Evolutionary conservation across 345 rosid genomes (phyloP).

Genomic region (Acer campestre): DNA sequence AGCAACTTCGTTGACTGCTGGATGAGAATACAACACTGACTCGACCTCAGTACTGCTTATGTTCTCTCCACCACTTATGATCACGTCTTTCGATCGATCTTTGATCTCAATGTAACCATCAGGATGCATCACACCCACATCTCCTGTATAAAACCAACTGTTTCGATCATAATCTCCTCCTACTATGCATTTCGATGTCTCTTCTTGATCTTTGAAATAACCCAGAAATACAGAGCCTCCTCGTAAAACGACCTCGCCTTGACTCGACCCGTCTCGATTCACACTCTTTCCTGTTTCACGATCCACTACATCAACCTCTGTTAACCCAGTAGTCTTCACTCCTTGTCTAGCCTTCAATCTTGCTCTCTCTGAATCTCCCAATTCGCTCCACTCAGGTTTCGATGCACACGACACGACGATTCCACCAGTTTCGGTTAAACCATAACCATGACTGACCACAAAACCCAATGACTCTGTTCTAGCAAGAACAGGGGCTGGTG

Average conservation of each 20-base stretch:
- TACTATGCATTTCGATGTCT: slow-evolving; percentile 22
- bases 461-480: slow-evolving; percentile 36
- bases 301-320: slow-evolving; percentile 33
- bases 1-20: slow-evolving; percentile 34
- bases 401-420: slow-evolving; percentile 32
- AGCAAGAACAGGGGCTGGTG: slow-evolving; percentile 35
- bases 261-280: slow-evolving; percentile 30
- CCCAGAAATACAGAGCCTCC: slow-evolving; percentile 37
- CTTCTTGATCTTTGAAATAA: slow-evolving; percentile 34
- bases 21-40: slow-evolving; percentile 32
- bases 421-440: slow-evolving; percentile 41
- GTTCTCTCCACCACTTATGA: slow-evolving; percentile 43
- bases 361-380: slow-evolving; percentile 21
- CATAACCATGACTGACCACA: slow-evolving; percentile 39
- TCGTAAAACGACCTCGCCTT: slow-evolving; percentile 36
- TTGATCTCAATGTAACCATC: slow-evolving; percentile 42
- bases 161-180: neutral
- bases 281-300: slow-evolving; percentile 27
- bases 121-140: slow-evolving; percentile 36
- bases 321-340: slow-evolving; percentile 23
- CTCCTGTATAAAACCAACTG: slow-evolving; percentile 40
- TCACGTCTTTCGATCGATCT: slow-evolving; percentile 41
- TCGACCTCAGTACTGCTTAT: slow-evolving; percentile 37
- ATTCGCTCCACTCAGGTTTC: slow-evolving; percentile 37
- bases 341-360: slow-evolving; percentile 41